phyloP scores from a whole-genome alignment of 345 rosid species.

The Murraya paniculata region DNA sequence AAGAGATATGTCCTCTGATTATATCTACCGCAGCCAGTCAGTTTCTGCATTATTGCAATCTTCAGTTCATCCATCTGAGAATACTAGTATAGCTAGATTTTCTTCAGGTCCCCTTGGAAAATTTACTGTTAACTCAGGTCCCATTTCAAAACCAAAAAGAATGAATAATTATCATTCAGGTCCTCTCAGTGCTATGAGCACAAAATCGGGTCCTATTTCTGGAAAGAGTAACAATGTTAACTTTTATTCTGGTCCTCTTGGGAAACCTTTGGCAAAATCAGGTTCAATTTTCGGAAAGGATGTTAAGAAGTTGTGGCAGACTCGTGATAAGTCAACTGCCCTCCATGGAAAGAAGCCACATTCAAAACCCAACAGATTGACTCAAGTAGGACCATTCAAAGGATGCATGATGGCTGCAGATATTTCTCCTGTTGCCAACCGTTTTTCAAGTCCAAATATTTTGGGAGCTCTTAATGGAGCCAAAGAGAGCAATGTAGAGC shows the following conservation, averaged over 20 bases:
- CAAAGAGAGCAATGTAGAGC: conserved; percentile 33
- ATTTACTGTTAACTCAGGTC: conserved; percentile 45
- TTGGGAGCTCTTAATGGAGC: conserved; percentile 34
- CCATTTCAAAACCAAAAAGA: conserved; percentile 39
- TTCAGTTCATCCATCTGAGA: conserved; percentile 51
- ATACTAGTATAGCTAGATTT: conserved; percentile 51
- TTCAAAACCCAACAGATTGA: conserved; percentile 45
- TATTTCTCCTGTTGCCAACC: conserved; percentile 37
- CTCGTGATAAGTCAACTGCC: conserved; percentile 36
- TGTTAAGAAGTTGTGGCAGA: conserved; percentile 57
- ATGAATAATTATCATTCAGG: conserved; percentile 70
- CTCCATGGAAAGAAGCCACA: conserved; percentile 47
- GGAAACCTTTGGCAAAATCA: conserved; percentile 48
- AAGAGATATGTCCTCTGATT: conserved; percentile 47
- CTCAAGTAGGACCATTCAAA: conserved; percentile 89
- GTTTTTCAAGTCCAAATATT: conserved; percentile 28
- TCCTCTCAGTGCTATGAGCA: conserved; percentile 55
- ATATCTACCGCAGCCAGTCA: conserved; percentile 58
- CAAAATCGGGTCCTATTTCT: conserved; percentile 47
- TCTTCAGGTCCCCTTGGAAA: conserved; percentile 78
- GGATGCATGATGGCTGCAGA: conserved; percentile 57
- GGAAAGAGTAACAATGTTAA: conserved; percentile 37
- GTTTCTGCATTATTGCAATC: conserved; percentile 63
- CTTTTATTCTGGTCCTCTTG: conserved; percentile 70
- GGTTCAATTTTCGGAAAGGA: conserved; percentile 49